Evolutionary conservation across 805 yeast species (phyloP).

Genomic region (Wickerhamiella australiensis): DNA sequence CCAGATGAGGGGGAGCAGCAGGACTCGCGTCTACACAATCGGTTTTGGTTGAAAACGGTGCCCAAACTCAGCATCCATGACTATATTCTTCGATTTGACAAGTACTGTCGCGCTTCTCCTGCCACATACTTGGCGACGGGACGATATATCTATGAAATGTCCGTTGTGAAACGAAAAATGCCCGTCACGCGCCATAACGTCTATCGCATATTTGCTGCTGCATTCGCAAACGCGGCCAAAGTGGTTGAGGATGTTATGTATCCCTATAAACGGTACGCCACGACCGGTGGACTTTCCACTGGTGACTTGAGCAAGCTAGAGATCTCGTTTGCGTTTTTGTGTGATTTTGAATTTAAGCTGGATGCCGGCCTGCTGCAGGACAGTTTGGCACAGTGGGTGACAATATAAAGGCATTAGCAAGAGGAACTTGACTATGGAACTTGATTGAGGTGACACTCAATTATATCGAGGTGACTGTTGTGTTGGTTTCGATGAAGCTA

Average conservation of each 20-base stretch:
- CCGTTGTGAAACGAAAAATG: conserved; percentile 24
- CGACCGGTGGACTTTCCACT: conserved; percentile 36
- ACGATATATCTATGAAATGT: conserved; percentile 27
- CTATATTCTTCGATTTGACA: conserved; percentile 30
- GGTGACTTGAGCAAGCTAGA: conserved; percentile 39
- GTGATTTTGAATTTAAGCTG: conserved; percentile 40
- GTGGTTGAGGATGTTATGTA: conserved; percentile 38
- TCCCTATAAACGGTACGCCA: conserved; percentile 36
- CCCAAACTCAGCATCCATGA: conserved; percentile 25
- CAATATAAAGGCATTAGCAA: neutral
- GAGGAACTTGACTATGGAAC: neutral
- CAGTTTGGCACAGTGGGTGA: neutral
- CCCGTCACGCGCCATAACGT: conserved; percentile 30
- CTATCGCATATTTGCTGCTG: conserved; percentile 36
- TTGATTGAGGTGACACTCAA: too few species aligned
- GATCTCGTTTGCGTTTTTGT: conserved; percentile 37
- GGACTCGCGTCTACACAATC: conserved; percentile 15
- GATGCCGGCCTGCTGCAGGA: conserved; percentile 24
- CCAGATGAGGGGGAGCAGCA: conserved; percentile 7
- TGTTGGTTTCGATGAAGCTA: too few species aligned
- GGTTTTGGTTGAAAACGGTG: conserved; percentile 22
- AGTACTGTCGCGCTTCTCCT: conserved; percentile 31
- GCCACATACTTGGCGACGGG: conserved; percentile 32
- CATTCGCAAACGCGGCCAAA: conserved; percentile 37
- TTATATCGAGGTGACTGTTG: neutral